These are phyloP conservation scores for Suillus occidentalis DNA, from an alignment of 768 basidiomycete species.

Conservation along the genomic window DNA sequence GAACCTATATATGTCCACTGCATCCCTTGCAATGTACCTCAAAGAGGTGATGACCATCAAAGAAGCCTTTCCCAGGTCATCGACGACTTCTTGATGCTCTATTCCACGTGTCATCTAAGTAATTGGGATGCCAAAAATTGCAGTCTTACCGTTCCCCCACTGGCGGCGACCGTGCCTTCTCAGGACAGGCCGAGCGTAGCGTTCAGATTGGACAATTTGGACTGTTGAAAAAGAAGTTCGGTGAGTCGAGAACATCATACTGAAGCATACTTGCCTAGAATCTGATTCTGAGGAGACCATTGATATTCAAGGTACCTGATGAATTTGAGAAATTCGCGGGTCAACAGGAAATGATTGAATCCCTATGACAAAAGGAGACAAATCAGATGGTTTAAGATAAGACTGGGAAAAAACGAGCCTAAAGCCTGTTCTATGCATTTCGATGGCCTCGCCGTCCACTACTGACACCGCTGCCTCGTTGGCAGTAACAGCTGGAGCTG, in stretches of 20 bases:
- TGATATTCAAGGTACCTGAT: too few species aligned
- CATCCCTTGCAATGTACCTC: conserved; percentile 66
- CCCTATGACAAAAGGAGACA: conserved; percentile 48
- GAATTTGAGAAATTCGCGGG: too few species aligned
- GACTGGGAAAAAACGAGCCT: conserved; percentile 56
- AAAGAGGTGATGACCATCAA: conserved; percentile 59
- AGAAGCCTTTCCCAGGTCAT: conserved; percentile 54
- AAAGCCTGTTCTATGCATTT: conserved; percentile 73
- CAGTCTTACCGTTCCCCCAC: conserved; percentile 97
- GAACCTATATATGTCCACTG: conserved; percentile 43
- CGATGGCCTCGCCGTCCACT: conserved; percentile 44
- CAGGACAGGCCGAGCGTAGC: conserved; percentile 97
- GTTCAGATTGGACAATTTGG: conserved; percentile 99
- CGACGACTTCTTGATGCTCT: conserved; percentile 27
- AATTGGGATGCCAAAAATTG: conserved; percentile 27
- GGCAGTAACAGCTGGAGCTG: conserved; percentile 42
- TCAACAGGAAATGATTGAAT: conserved; percentile 82
- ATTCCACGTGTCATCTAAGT: conserved; percentile 22
- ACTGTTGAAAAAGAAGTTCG: conserved; percentile 47
- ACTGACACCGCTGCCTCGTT: conserved; percentile 49
- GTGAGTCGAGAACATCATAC: conserved; percentile 4
- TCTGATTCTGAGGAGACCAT: conserved; percentile 37
- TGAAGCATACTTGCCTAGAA: conserved; percentile 64
- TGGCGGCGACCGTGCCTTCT: conserved; percentile 99
- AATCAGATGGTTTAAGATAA: neutral